Conservation (phyloP, 2,329 filamentous ascomycete species). For the Colletotrichum navitas region DNA sequence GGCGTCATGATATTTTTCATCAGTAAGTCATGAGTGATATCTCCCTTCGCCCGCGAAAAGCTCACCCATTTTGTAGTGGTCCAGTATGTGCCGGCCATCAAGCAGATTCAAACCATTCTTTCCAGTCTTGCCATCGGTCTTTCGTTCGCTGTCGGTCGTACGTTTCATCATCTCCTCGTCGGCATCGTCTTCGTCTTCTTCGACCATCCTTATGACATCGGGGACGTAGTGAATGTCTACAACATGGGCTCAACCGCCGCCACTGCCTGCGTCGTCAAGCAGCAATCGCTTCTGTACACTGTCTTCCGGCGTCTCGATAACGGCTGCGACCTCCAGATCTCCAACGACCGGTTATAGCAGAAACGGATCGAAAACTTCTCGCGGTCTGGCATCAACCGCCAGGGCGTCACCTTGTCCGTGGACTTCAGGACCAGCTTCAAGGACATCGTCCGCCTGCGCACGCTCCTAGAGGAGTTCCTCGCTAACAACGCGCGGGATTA, state of each 20-base stretch:
- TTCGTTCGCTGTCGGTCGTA: conserved; percentile 80
- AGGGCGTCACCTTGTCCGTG: conserved; percentile 74
- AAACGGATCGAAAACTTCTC: conserved; percentile 80
- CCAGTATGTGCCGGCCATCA: conserved; percentile 46
- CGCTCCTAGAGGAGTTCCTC: conserved; percentile 74
- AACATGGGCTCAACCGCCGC: conserved; percentile 41
- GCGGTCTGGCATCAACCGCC: conserved; percentile 71
- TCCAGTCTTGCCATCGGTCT: conserved; percentile 59
- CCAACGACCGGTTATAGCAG: conserved; percentile 76
- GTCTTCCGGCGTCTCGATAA: conserved; percentile 51
- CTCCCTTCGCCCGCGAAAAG: no score
- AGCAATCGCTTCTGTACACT: conserved; percentile 52
- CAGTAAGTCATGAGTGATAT: conserved; percentile 8
- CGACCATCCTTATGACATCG: conserved; percentile 81
- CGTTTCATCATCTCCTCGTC: conserved; percentile 77
- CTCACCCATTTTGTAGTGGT: conserved; percentile 37
- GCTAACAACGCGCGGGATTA: conserved; percentile 71
- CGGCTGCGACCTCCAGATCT: conserved; percentile 48
- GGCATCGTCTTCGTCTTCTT: conserved; percentile 79
- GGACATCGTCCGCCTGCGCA: conserved; percentile 74
- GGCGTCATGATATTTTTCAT: conserved; percentile 48
- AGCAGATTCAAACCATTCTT: conserved; percentile 47
- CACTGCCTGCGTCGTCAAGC: conserved; percentile 46
- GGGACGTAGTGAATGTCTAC: conserved; percentile 77
- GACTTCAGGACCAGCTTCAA: conserved; percentile 78